These are phyloP conservation scores for Schrenkiella parvula DNA, from an alignment of 345 rosid species.

Conservation along the genomic window DNA sequence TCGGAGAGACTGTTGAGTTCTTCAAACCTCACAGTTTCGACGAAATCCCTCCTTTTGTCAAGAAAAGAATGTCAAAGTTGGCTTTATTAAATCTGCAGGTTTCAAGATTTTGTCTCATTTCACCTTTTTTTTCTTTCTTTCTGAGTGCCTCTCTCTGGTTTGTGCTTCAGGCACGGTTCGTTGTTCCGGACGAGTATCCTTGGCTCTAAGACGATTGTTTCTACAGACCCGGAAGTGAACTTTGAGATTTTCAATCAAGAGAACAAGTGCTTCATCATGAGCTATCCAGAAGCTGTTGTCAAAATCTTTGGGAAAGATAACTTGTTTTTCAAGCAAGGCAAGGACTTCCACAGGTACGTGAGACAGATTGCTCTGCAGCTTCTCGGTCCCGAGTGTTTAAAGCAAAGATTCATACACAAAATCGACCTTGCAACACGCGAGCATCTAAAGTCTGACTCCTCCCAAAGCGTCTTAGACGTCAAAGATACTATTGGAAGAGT, in stretches of 20 bases:
- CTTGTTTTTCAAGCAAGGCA: conserved; percentile 28
- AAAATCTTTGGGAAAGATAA: conserved; percentile 35
- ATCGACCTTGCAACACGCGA: conserved; percentile 22
- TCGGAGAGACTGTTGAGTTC: conserved; percentile 34
- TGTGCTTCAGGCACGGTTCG: conserved; percentile 34
- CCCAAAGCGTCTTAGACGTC: conserved; percentile 22
- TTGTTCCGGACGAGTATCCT: conserved; percentile 41
- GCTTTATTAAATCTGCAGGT: background rate
- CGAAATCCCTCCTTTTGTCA: conserved; percentile 31
- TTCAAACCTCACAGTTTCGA: conserved; percentile 12
- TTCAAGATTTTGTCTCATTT: background rate
- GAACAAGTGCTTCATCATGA: conserved; percentile 30
- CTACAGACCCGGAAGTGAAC: conserved; percentile 42
- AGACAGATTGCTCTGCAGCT: conserved; percentile 33
- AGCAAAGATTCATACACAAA: conserved; percentile 12
- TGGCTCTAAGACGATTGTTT: conserved; percentile 34
- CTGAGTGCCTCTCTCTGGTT: background rate
- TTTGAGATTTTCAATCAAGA: conserved; percentile 43
- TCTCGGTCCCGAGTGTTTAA: conserved; percentile 35
- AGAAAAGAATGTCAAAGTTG: conserved; percentile 25
- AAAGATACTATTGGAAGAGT: conserved; percentile 24
- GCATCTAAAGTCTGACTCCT: conserved; percentile 29
- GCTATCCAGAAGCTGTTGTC: conserved; percentile 35
- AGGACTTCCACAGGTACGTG: conserved; percentile 32
- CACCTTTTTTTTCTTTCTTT: background rate